A percentile compares a stretch with the other conserved stretches of the same genome.
Conservation (phyloP, 352 stramenopile species). For the Phytophthora kernoviae region DNA sequence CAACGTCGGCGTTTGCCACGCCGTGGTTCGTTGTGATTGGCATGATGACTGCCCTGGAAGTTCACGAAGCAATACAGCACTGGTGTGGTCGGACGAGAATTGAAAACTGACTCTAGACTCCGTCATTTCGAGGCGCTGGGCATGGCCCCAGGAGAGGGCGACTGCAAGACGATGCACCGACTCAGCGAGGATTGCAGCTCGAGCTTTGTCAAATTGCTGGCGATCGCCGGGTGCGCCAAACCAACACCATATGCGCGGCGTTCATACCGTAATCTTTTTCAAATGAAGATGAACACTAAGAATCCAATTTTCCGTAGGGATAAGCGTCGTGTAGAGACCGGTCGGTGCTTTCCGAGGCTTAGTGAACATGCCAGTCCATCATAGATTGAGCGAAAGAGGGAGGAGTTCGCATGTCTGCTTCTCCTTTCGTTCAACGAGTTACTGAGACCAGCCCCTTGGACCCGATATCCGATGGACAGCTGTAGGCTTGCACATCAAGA, state of each 20-base stretch:
- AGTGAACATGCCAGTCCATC: too few relatives aligned
- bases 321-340: too few relatives aligned
- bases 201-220: background rate
- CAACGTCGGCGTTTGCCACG: slow-evolving; percentile 13
- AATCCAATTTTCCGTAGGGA: background rate
- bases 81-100: slow-evolving; percentile 2
- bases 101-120: slow-evolving; percentile 8
- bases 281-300: too few relatives aligned
- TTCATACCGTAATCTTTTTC: too few relatives aligned
- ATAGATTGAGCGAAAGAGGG: too few relatives aligned
- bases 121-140: slow-evolving; percentile 10
- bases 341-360: too few relatives aligned
- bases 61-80: background rate
- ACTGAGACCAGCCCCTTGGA: background rate
- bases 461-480: background rate
- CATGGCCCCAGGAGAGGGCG: background rate
- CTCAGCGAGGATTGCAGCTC: background rate
- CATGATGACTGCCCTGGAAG: background rate
- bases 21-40: background rate
- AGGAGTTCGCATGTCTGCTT: background rate
- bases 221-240: too few relatives aligned
- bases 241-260: too few relatives aligned
- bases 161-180: background rate
- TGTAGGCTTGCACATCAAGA: background rate
- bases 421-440: background rate